Conservation (phyloP, 371 early-diverging fungal genomes). For the Haplosporangium sp. region DNA sequence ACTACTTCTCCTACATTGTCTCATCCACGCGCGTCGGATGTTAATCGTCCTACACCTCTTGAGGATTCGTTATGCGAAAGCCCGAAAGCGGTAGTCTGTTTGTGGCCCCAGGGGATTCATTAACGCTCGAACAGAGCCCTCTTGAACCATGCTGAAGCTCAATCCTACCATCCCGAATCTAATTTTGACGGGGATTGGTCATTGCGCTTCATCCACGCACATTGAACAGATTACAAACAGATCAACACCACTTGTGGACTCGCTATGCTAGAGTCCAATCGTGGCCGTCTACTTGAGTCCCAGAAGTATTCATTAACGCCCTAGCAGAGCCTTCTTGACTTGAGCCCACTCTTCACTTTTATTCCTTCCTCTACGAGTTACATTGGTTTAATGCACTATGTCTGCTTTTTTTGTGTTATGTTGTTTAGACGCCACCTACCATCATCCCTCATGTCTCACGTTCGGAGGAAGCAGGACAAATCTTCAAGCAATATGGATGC, state of each 20-base stretch:
- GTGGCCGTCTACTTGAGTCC: constrained; percentile 33
- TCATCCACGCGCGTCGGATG: constrained; percentile 30
- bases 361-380: constrained; percentile 3
- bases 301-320: constrained; percentile 35
- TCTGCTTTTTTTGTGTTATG: constrained; percentile 7
- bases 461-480: constrained; percentile 17
- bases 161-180: too few relatives aligned
- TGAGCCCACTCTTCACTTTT: constrained; percentile 19
- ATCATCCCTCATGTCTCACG: constrained; percentile 19
- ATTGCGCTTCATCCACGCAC: constrained; percentile 30
- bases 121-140: constrained; percentile 36
- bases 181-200: constrained; percentile 25
- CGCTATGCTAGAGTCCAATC: constrained; percentile 34
- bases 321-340: constrained; percentile 28
- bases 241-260: constrained; percentile 34
- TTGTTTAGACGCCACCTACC: constrained; percentile 19
- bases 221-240: constrained; percentile 27
- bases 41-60: constrained; percentile 33
- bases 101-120: constrained; percentile 20
- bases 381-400: constrained; percentile 9
- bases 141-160: constrained; percentile 30
- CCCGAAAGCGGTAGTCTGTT: constrained; percentile 24
- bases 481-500: constrained; percentile 10
- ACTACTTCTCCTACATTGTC: too few relatives aligned
- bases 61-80: constrained; percentile 30